Conservation (phyloP, 495 filamentous ascomycete genomes). For the Talaromyces wortmannii region DNA sequence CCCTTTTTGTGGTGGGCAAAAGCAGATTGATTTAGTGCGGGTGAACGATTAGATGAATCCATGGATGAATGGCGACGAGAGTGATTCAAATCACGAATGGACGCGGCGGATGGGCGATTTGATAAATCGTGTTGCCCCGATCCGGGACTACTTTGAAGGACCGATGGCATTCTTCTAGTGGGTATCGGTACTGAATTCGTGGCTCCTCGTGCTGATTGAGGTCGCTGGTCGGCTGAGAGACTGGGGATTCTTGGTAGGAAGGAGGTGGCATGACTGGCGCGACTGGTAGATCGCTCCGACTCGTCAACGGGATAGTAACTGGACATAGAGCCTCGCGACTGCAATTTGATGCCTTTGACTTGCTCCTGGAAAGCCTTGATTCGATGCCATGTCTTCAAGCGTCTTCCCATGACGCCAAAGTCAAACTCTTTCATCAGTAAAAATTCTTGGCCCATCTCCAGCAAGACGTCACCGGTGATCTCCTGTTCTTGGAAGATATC, state of each 20-base stretch:
- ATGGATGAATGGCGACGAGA: conserved; percentile 82
- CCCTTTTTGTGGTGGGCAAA: conserved; percentile 65
- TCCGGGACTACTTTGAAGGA: conserved; percentile 5
- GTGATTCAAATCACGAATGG: conserved; percentile 76
- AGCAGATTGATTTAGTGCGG: conserved; percentile 16
- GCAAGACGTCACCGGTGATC: conserved; percentile 84
- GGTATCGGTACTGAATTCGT: background rate
- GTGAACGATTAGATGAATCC: conserved; percentile 49
- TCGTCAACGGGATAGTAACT: conserved; percentile 26
- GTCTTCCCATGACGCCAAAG: conserved; percentile 79
- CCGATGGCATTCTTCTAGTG: conserved; percentile 4
- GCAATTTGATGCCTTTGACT: conserved; percentile 40
- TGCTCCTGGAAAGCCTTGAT: conserved; percentile 86
- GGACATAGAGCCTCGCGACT: conserved; percentile 19
- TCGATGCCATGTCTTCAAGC: conserved; percentile 92
- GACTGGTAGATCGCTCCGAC: conserved; percentile 29
- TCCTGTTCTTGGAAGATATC: conserved; percentile 94
- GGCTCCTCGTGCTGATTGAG: background rate
- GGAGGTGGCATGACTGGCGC: conserved; percentile 30
- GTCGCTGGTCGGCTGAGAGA: conserved; percentile 34
- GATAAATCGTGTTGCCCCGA: conserved; percentile 48
- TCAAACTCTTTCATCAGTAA: conserved; percentile 94
- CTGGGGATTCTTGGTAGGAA: conserved; percentile 57
- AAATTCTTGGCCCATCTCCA: conserved; percentile 91
- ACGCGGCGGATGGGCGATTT: conserved; percentile 68